Percentiles rank a stretch among this genome's conserved stretches.
Evolutionary conservation across 78 protist genomes (phyloP).

Genomic region (Dictyostelium discoideum): DNA sequence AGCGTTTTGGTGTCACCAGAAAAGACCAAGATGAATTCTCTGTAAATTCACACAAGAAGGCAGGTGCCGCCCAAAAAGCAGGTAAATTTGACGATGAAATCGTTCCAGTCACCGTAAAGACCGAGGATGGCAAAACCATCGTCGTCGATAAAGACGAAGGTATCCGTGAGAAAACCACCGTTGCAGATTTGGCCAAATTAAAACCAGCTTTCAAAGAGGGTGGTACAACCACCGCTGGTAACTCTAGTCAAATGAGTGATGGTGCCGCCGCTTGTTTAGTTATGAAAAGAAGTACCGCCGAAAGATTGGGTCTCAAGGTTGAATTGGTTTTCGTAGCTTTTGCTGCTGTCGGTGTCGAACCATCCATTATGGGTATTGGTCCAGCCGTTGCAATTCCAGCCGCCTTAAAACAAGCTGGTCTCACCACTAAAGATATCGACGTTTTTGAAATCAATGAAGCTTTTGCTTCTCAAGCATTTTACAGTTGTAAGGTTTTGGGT

Average conservation of each 20-base stretch:
- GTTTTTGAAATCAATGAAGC: constrained; percentile 97
- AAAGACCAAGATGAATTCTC: constrained; percentile 92
- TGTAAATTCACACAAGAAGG: constrained; percentile 81
- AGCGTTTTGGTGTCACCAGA: constrained; percentile 88
- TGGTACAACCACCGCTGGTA: constrained; percentile 93
- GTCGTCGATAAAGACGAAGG: constrained; percentile 83
- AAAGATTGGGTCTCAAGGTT: constrained; percentile 44
- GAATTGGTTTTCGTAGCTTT: constrained; percentile 57
- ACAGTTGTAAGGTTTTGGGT: constrained; percentile 75
- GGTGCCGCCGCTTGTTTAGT: constrained; percentile 87
- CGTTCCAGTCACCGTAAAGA: constrained; percentile 81
- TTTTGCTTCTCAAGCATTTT: constrained; percentile 93
- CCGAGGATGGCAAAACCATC: constrained; percentile 50
- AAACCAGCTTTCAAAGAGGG: constrained; percentile 86
- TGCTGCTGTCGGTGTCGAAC: constrained; percentile 87
- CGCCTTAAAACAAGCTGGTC: constrained; percentile 87
- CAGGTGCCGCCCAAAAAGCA: constrained; percentile 84
- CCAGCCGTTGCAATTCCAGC: constrained; percentile 94
- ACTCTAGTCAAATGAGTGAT: constrained; percentile 83
- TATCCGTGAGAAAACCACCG: constrained; percentile 72
- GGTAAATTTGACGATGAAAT: constrained; percentile 85
- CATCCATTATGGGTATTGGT: constrained; percentile 88
- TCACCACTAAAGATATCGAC: constrained; percentile 92
- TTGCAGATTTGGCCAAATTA: constrained; percentile 54
- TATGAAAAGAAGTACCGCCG: constrained; percentile 60